phyloP scores from a whole-genome alignment of 345 rosid species.

The Linum lewisii region DNA sequence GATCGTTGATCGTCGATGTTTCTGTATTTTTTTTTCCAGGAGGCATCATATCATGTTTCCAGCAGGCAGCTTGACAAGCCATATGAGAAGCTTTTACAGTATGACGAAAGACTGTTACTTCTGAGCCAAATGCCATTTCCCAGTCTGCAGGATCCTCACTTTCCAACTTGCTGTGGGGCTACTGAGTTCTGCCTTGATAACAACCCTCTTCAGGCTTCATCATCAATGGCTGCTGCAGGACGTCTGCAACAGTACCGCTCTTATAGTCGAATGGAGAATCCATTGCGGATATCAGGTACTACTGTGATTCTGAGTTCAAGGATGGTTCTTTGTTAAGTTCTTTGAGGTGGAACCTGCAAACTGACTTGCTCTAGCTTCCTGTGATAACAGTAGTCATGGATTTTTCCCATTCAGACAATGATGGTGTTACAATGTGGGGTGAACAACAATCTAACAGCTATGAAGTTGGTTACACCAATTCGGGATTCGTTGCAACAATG shows the following conservation, averaged over 20 bases:
- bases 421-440: not conserved
- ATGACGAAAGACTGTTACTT: not conserved
- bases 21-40: not conserved
- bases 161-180: not conserved
- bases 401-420: constrained; percentile 5
- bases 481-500: too few species aligned
- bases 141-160: not conserved
- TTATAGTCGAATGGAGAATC: not conserved
- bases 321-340: not conserved
- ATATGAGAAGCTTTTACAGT: constrained; percentile 8
- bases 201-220: not conserved
- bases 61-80: constrained; percentile 13
- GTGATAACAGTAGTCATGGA: not conserved
- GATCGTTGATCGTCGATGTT: not conserved
- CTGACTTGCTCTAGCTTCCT: not conserved
- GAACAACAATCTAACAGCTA: not conserved
- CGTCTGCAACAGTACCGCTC: not conserved
- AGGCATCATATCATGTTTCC: constrained; percentile 14
- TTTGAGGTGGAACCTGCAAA: too few species aligned
- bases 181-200: not conserved
- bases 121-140: constrained; percentile 10
- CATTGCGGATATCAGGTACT: constrained; percentile 4
- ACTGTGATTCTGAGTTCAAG: not conserved
- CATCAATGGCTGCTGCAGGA: not conserved
- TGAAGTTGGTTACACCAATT: too few species aligned